Percentiles rank a stretch among this genome's conserved stretches.
Evolutionary conservation across 2,329 filamentous ascomycete genomes (phyloP).

Genomic region (Apiospora saccharicola): DNA sequence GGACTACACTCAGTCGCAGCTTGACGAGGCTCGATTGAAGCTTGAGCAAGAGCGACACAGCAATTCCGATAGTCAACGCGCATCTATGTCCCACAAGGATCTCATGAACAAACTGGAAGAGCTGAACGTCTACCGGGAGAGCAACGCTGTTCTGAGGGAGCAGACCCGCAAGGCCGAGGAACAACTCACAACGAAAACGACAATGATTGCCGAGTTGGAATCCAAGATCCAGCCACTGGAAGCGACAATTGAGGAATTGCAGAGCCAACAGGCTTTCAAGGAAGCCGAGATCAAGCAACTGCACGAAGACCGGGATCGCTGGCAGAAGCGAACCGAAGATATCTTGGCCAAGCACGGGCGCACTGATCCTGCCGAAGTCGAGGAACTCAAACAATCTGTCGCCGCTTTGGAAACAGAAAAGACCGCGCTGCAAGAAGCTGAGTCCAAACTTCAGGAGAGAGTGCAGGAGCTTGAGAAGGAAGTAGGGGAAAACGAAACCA

Average conservation of each 20-base stretch:
- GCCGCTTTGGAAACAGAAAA: slow-evolving; percentile 70
- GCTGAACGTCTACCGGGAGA: slow-evolving; percentile 94
- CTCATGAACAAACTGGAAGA: slow-evolving; percentile 95
- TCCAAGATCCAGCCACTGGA: slow-evolving; percentile 83
- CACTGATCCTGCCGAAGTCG: slow-evolving; percentile 91
- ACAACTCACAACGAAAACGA: slow-evolving; percentile 76
- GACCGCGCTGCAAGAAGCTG: slow-evolving; percentile 59
- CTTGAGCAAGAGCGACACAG: slow-evolving; percentile 87
- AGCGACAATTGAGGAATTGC: slow-evolving; percentile 79
- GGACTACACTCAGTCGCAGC: slow-evolving; percentile 83
- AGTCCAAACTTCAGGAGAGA: slow-evolving; percentile 60
- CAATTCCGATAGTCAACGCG: slow-evolving; percentile 75
- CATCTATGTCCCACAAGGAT: slow-evolving; percentile 82
- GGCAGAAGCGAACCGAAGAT: slow-evolving; percentile 95
- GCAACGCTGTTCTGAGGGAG: slow-evolving; percentile 87
- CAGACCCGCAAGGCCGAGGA: slow-evolving; percentile 83
- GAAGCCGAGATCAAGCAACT: slow-evolving; percentile 89
- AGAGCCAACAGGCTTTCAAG: slow-evolving; percentile 80
- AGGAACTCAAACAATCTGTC: slow-evolving; percentile 84
- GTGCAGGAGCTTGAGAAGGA: slow-evolving; percentile 59
- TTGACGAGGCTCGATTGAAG: slow-evolving; percentile 88
- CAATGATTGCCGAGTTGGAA: slow-evolving; percentile 77
- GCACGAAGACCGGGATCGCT: slow-evolving; percentile 89
- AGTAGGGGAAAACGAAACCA: slow-evolving; percentile 61
- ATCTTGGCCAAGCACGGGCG: slow-evolving; percentile 97